Conservation (phyloP, 1,284 basidiomycete genomes). For the Malassezia japonica region DNA sequence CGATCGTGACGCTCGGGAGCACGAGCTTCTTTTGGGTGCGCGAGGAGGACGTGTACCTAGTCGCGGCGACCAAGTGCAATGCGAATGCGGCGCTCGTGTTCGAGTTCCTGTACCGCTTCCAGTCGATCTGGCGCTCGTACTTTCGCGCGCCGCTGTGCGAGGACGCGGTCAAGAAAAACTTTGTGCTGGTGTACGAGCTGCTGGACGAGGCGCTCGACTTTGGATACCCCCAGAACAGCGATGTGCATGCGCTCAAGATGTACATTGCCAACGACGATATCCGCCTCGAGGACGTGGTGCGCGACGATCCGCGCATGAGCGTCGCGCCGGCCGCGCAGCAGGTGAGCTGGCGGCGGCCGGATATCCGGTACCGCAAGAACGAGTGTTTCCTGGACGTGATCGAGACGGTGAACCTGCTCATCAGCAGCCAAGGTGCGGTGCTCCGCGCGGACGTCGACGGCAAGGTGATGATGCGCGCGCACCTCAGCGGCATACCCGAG, state of each 20-base stretch:
- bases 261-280: conserved; percentile 88
- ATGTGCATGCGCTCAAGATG: conserved; percentile 91
- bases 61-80: conserved; percentile 94
- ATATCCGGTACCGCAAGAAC: conserved; percentile 96
- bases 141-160: conserved; percentile 97
- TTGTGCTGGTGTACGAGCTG: conserved; percentile 51
- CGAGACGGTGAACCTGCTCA: conserved; percentile 87
- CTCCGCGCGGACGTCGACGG: conserved; percentile 96
- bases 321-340: conserved; percentile 92
- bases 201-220: conserved; percentile 78
- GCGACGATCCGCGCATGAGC: conserved; percentile 65
- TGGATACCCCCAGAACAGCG: conserved; percentile 98
- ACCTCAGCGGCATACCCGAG: conserved; percentile 86
- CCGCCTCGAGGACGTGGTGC: conserved; percentile 57
- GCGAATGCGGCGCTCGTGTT: conserved; percentile 95
- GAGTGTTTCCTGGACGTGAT: conserved; percentile 97
- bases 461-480: conserved; percentile 94
- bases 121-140: conserved; percentile 82
- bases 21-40: conserved; percentile 96
- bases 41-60: conserved; percentile 85
- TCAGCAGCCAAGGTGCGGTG: conserved; percentile 87
- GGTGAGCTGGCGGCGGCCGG: conserved; percentile 85
- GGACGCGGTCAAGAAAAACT: conserved; percentile 93
- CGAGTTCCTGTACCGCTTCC: conserved; percentile 93
- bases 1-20: conserved; percentile 92